These are phyloP conservation scores for Colletotrichum eleusines DNA, from an alignment of 2,329 filamentous ascomycete species.

Conservation along the genomic window DNA sequence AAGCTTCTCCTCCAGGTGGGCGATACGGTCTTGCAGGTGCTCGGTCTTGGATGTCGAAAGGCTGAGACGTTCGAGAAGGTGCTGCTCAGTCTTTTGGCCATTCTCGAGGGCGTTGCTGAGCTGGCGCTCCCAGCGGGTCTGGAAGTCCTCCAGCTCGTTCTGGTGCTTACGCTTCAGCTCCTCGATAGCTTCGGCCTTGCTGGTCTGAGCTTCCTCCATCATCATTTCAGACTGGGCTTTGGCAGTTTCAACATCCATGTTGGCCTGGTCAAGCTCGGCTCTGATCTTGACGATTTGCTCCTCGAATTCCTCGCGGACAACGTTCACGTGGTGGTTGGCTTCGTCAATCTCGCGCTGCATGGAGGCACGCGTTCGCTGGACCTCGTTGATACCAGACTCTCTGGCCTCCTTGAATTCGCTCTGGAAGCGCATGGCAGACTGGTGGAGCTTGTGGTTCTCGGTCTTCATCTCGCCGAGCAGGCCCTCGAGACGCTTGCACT, in stretches of 20 bases:
- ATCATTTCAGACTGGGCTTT: conserved; percentile 87
- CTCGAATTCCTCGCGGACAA: conserved; percentile 84
- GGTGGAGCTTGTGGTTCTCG: conserved; percentile 80
- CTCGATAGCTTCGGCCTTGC: conserved; percentile 69
- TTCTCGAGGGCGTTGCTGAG: conserved; percentile 83
- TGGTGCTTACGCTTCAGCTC: conserved; percentile 70
- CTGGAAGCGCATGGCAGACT: conserved; percentile 76
- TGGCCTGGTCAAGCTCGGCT: conserved; percentile 80
- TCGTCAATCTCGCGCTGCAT: conserved; percentile 86
- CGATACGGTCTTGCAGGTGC: conserved; percentile 86
- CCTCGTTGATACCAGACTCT: conserved; percentile 82
- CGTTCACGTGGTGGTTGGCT: conserved; percentile 87
- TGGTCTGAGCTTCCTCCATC: conserved; percentile 82
- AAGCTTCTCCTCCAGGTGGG: conserved; percentile 89
- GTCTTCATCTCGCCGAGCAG: conserved; percentile 68
- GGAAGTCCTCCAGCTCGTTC: conserved; percentile 79
- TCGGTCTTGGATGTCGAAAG: conserved; percentile 87
- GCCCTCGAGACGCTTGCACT: conserved; percentile 70
- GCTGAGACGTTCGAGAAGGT: conserved; percentile 83
- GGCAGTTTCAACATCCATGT: conserved; percentile 82
- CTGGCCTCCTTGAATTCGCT: conserved; percentile 87
- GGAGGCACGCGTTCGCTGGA: conserved; percentile 82
- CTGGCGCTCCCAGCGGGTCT: conserved; percentile 79
- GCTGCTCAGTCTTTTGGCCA: conserved; percentile 81
- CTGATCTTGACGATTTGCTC: conserved; percentile 80